Conservation (phyloP, 192 early-diverging fungal genomes). For the Podila verticillata region DNA sequence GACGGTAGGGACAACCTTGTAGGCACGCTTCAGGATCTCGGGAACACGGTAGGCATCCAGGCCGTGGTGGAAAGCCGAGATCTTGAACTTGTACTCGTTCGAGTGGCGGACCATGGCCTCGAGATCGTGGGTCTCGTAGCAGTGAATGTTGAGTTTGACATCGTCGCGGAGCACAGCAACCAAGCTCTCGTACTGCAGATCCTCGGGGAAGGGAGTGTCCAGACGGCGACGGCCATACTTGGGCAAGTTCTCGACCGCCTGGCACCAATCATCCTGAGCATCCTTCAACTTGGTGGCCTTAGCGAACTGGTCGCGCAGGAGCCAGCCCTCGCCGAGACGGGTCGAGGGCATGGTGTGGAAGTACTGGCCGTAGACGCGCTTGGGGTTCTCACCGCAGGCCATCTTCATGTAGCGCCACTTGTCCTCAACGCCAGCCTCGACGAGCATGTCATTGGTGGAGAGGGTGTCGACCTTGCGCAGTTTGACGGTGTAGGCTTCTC, state of each 20-base stretch:
- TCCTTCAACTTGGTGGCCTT: slow-evolving; percentile 59
- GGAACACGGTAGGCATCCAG: slow-evolving; percentile 78
- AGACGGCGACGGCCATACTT: slow-evolving; percentile 63
- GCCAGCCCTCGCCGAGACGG: slow-evolving; percentile 72
- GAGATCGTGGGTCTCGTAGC: slow-evolving; percentile 74
- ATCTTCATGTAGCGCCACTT: slow-evolving; percentile 82
- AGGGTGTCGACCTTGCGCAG: slow-evolving; percentile 59
- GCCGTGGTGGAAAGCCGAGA: slow-evolving; percentile 83
- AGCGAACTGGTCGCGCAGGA: slow-evolving; percentile 68
- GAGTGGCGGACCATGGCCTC: slow-evolving; percentile 79
- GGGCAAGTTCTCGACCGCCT: slow-evolving; percentile 47
- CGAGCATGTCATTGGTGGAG: slow-evolving; percentile 72
- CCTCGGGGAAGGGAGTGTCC: slow-evolving; percentile 65
- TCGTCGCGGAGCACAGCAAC: slow-evolving; percentile 75
- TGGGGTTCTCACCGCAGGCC: slow-evolving; percentile 87
- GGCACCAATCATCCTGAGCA: slow-evolving; percentile 63
- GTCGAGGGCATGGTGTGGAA: slow-evolving; percentile 60
- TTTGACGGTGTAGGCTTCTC: slow-evolving; percentile 78
- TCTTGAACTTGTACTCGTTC: slow-evolving; percentile 78
- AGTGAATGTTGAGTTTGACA: slow-evolving; percentile 77
- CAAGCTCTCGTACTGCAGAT: slow-evolving; percentile 66
- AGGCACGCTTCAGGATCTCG: slow-evolving; percentile 65
- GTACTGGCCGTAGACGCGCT: slow-evolving; percentile 74
- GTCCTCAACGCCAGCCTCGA: slow-evolving; percentile 60
- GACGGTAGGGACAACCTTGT: slow-evolving; percentile 68